These are phyloP conservation scores for Carnegiea gigantea DNA, from an alignment of 179 eudicot species.

Conservation along the genomic window DNA sequence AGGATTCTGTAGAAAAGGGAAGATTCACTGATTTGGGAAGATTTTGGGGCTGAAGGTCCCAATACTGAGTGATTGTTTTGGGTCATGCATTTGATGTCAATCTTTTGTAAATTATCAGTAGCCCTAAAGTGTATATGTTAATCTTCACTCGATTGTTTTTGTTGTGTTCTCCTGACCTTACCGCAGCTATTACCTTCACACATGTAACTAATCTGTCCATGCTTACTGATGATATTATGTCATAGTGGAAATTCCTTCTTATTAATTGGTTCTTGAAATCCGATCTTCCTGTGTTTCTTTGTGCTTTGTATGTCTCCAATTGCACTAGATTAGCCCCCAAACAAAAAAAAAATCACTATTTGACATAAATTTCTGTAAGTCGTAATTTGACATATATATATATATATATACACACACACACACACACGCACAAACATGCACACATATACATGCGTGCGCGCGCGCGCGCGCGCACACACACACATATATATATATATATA, in stretches of 20 bases:
- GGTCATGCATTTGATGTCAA: constrained; percentile 24
- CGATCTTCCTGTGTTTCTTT: neutral
- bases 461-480: too few species aligned
- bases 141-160: constrained; percentile 29
- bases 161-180: constrained; percentile 13
- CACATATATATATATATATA: too few species aligned
- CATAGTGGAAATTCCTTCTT: constrained; percentile 5
- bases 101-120: constrained; percentile 34
- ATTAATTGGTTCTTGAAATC: neutral
- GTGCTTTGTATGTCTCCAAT: too few species aligned
- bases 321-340: too few species aligned
- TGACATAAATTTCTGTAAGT: too few species aligned
- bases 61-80: constrained; percentile 29
- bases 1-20: neutral
- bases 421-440: too few species aligned
- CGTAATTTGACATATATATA: too few species aligned
- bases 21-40: neutral
- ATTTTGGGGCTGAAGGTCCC: neutral
- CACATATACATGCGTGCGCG: too few species aligned
- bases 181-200: constrained; percentile 12
- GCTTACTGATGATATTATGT: constrained; percentile 26
- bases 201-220: constrained; percentile 30
- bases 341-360: too few species aligned
- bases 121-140: constrained; percentile 23
- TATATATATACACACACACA: too few species aligned